Base-by-base conservation (phyloP, 1,284 basidiomycete genomes). In the Pseudozyma tsukubaensis region DNA sequence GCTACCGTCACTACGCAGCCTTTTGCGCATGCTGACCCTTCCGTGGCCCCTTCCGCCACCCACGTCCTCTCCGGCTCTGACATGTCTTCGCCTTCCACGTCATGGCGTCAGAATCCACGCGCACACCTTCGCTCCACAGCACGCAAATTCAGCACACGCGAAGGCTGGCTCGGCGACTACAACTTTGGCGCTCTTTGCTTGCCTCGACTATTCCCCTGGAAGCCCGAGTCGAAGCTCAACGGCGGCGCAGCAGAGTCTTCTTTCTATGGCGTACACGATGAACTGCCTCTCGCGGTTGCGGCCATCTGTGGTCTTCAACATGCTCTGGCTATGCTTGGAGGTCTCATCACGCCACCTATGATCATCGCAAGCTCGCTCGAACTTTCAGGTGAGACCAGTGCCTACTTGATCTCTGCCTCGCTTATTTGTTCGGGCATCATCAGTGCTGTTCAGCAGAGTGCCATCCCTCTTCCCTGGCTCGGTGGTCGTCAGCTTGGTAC, bases 401-500 rank as follows among this genome's bases (percentile, higher is more conserved):
- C 91, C 1, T 94, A 94, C 81, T 89, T 94, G 89, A 90, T 94
- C 76, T 92, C 91, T 4, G 89, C 92, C 1, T 91, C 90, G 5
- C 86, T 94, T 53, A 93, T 94, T 79, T 84, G 62, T 21, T 40
- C 68, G 89, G 91, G 90, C 9, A 90, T 92, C 50, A 82, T 92
- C 44, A 91, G 90, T 79, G 86, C 91, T 19, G 88, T 92, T 2
- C 92, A 93, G 76, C 91, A 92, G 88, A 91, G 90, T 3, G 87
- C 89, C 5, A 80, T 92, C 32, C 88, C 85, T 50, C 86, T 93
- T 1, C 90, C 88, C 68, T 85, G 86, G 21, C 43, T 64, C 2
- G 67, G 67, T 12, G 86, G 88, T 5, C 90, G 91, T 72, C 90
- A 90, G 57, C 86, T 92, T 37, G 92, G 92, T 4, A 92, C 92